Base-by-base conservation (phyloP, 164 flowering plant species). In the Piper betle region DNA sequence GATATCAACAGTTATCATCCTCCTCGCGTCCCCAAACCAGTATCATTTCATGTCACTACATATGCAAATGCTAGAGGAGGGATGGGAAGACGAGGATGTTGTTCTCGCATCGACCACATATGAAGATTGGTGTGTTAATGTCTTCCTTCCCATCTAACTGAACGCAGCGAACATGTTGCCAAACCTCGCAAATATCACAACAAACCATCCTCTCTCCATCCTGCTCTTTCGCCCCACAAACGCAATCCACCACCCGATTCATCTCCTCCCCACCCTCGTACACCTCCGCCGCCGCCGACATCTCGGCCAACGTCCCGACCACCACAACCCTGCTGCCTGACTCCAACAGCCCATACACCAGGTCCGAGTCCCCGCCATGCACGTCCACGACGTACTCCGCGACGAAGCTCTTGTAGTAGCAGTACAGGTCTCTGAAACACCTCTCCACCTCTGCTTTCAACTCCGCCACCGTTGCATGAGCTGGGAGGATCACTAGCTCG, bases 161-260 rank as follows among this genome's bases (percentile, higher is more conserved):
- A 57, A 76, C 87, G 70, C 99, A 93, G 10, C 91, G 71, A 1
- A 78, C 83, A 60, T 93, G 99, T 62, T 87, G 94, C 87, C 88
- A 78, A 57, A 82, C 85, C 59, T 88, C 96, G 62, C 99, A 93
- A 17, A 90, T 80, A 66, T 90, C 97, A 63, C 99, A 93, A 0
- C 77, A 65, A 4, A 90, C 73, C 91, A 86, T 78, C 67, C 83
- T 43, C 48, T 93, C 97, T 0, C 99, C 99, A 65, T 93, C 97
- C 48, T 93, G 96, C 8, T 78, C 84, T 62, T 73, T 75, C 0
- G 89, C 74, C 25, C 97, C 99, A 70, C 99, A 93, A 61, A 40
- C n/a, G 63, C 99, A 93, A 53, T 90, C 86, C 60, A 90, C 76
- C 1, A 69, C 37, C 20, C 68, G 37, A 15, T 67, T 59, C 1